Evolutionary conservation across 306 rosid genomes (phyloP).

Genomic region (Cajanus cajan): DNA sequence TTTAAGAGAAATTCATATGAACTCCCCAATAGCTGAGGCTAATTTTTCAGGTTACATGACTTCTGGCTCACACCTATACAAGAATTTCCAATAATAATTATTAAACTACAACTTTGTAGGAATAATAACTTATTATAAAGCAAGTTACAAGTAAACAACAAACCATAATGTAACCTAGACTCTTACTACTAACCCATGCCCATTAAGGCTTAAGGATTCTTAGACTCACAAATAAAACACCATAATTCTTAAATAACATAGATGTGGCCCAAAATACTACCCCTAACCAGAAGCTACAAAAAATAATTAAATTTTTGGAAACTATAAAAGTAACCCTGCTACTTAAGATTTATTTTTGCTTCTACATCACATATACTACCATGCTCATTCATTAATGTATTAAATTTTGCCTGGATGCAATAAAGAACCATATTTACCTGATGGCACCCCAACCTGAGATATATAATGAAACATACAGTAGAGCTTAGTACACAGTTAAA

Average conservation of each 20-base stretch:
- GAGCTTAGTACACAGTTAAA: not conserved
- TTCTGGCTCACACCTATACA: not conserved
- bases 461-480: conserved; percentile 10
- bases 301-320: not conserved
- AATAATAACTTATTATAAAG: not conserved
- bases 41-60: not conserved
- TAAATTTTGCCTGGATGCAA: conserved; percentile 15
- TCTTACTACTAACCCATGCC: conserved; percentile 18
- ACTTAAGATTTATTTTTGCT: conserved; percentile 23
- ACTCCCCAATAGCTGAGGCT: not conserved
- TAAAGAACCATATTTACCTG: conserved; percentile 10
- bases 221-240: not conserved
- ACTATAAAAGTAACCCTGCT: not conserved
- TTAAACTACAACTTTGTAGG: not conserved
- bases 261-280: conserved; percentile 2
- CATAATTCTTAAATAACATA: conserved; percentile 6
- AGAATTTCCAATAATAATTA: not conserved
- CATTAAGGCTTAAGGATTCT: not conserved
- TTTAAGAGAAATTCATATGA: not conserved
- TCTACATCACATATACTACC: conserved; percentile 3
- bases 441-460: conserved; percentile 5
- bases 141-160: too few species aligned
- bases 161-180: not conserved
- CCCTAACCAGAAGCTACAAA: conserved; percentile 7
- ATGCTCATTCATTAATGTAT: not conserved